Conservation (phyloP, 2,329 filamentous ascomycete genomes). For the Fusarium sp. region DNA sequence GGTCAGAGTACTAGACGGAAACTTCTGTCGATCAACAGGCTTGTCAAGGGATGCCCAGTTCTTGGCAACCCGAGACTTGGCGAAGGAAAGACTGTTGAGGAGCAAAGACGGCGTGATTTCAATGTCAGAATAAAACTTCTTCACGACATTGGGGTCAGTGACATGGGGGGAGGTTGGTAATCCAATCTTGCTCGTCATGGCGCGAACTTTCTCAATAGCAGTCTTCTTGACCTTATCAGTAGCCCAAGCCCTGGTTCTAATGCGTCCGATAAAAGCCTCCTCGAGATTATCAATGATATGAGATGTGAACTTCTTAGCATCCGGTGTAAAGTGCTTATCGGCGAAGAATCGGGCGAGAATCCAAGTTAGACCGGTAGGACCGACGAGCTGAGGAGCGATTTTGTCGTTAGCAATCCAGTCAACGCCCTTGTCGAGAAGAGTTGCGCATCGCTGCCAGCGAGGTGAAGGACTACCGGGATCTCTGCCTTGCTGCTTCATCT, state of each 20-base stretch:
- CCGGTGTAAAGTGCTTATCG: constrained; percentile 71
- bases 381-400: fast-evolving
- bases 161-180: constrained; percentile 71
- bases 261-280: constrained; percentile 66
- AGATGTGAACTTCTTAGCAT: constrained; percentile 72
- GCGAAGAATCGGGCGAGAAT: constrained; percentile 75
- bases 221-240: constrained; percentile 65
- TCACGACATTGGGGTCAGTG: constrained; percentile 62
- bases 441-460: constrained; percentile 6
- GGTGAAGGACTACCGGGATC: background rate
- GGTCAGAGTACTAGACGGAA: constrained; percentile 67
- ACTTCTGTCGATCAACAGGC: constrained; percentile 67
- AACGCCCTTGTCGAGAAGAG: background rate
- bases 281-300: constrained; percentile 75
- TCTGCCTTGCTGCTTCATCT: constrained; percentile 49
- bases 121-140: constrained; percentile 63
- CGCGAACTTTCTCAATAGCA: constrained; percentile 70
- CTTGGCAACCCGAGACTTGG: constrained; percentile 53
- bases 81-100: constrained; percentile 61
- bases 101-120: constrained; percentile 63
- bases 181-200: constrained; percentile 73
- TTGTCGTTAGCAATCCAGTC: background rate
- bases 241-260: constrained; percentile 70
- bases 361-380: constrained; percentile 62
- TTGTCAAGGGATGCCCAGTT: constrained; percentile 67